Evolutionary conservation across 1,284 basidiomycete genomes (phyloP).

Genomic region (Lignosus rhinocerotis): DNA sequence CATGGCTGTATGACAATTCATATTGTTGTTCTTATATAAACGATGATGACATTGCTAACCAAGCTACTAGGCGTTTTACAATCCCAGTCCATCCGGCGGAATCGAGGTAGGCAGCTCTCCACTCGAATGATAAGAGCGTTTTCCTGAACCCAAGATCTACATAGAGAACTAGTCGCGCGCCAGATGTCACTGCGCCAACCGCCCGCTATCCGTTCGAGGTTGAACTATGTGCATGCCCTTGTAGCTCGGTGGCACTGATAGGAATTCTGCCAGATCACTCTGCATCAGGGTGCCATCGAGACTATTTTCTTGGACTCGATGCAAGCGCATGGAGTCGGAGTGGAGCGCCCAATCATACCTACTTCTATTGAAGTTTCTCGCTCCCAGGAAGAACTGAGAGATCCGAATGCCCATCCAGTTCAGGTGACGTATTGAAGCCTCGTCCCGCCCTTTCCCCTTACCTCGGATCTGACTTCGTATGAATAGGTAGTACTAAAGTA

Average conservation of each 20-base stretch:
- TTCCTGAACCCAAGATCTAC: background rate
- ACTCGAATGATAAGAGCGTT: background rate
- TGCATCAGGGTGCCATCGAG: constrained; percentile 77
- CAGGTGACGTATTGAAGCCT: constrained; percentile 38
- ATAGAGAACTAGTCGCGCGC: constrained; percentile 59
- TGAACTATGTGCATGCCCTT: too few species aligned
- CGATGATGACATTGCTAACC: background rate
- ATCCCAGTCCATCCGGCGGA: constrained; percentile 57
- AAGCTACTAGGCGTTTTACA: constrained; percentile 66
- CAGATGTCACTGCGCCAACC: constrained; percentile 57
- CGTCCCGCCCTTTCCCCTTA: too few species aligned
- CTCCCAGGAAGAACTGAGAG: constrained; percentile 41
- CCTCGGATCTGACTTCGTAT: background rate
- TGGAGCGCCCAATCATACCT: constrained; percentile 60
- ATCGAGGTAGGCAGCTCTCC: constrained; percentile 48
- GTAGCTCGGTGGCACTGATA: background rate
- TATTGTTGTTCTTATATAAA: background rate
- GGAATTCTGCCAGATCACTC: constrained; percentile 49
- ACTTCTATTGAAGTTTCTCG: constrained; percentile 51
- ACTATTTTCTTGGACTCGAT: constrained; percentile 70
- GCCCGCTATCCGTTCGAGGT: constrained; percentile 54
- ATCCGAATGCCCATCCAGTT: constrained; percentile 53
- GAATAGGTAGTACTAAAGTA: constrained; percentile 39
- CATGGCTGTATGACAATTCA: constrained; percentile 49
- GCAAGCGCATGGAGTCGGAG: constrained; percentile 44